Evolutionary conservation across 106 monocot genomes (phyloP).

Genomic region (Allium cepa): DNA sequence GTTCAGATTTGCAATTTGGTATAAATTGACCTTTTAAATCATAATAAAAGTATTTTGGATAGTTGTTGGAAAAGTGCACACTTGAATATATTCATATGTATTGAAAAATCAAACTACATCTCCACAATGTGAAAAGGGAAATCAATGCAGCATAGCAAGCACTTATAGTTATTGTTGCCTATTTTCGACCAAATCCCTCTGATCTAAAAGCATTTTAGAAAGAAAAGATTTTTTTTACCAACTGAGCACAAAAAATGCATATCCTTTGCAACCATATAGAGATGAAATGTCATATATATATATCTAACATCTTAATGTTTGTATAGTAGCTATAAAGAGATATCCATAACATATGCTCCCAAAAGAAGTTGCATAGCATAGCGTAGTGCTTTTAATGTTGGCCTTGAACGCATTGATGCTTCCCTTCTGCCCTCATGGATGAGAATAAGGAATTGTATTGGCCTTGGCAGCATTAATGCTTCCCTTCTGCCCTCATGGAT

Average conservation of each 20-base stretch:
- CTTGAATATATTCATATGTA: slow-evolving; percentile 99
- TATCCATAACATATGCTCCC: slow-evolving; percentile 99
- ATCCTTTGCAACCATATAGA: neutral
- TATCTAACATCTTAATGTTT: slow-evolving; percentile 96
- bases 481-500: too few species aligned
- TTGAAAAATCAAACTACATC: slow-evolving; percentile 98
- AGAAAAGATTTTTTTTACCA: neutral
- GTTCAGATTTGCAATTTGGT: too few species aligned
- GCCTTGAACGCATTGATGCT: slow-evolving; percentile 62
- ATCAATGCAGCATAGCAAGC: slow-evolving; percentile 94
- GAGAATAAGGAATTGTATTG: too few species aligned
- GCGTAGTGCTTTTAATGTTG: slow-evolving; percentile 60
- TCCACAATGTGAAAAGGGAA: slow-evolving; percentile 97
- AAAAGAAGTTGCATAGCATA: slow-evolving; percentile 85
- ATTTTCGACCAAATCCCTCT: slow-evolving; percentile 94
- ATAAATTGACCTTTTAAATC: too few species aligned
- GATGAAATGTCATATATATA: neutral
- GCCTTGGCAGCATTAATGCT: too few species aligned
- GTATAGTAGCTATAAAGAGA: slow-evolving; percentile 93
- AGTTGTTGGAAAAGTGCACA: slow-evolving; percentile 20
- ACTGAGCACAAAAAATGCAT: too few species aligned
- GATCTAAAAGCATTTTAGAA: slow-evolving; percentile 44
- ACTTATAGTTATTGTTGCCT: slow-evolving; percentile 89
- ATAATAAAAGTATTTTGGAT: too few species aligned
- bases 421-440: slow-evolving; percentile 69